Percentiles rank a stretch among this genome's conserved stretches.
phyloP scores from a whole-genome alignment of 2,329 filamentous ascomycete species.

The Septoria petroselini region DNA sequence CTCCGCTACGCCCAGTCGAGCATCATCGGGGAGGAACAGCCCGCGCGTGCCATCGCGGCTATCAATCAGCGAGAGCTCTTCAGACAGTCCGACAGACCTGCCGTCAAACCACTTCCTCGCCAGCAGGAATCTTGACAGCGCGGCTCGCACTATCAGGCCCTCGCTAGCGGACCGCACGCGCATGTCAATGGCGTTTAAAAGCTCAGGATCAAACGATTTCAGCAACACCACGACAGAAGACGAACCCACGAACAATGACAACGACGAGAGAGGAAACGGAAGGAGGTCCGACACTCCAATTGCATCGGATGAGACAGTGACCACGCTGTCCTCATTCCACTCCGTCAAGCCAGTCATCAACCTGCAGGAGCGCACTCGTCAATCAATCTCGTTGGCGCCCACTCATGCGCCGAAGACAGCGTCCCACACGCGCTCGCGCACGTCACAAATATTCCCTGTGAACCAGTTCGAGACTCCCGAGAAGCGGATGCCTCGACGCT shows the following conservation, averaged over 20 bases:
- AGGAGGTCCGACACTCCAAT: conserved; percentile 16
- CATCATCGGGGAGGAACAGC: conserved; percentile 18
- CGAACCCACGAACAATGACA: not conserved
- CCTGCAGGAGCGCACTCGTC: conserved; percentile 73
- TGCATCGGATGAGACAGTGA: conserved; percentile 11
- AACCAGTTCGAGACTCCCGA: conserved; percentile 57
- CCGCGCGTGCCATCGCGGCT: conserved; percentile 11
- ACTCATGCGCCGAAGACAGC: conserved; percentile 27
- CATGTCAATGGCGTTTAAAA: conserved; percentile 44
- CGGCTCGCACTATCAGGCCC: conserved; percentile 31
- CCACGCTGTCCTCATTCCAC: conserved; percentile 34
- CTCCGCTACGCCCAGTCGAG: conserved; percentile 13
- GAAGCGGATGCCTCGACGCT: conserved; percentile 30
- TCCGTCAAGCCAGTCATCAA: conserved; percentile 2
- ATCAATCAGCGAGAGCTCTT: conserved; percentile 21
- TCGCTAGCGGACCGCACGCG: conserved; percentile 49
- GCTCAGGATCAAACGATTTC: conserved; percentile 18
- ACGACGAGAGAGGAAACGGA: not conserved
- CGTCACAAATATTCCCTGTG: conserved; percentile 45
- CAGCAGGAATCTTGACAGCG: conserved; percentile 14
- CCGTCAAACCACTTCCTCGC: conserved; percentile 6
- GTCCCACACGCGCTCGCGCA: conserved; percentile 38
- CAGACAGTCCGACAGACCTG: conserved; percentile 22
- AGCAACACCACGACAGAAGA: not conserved
- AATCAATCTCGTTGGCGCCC: conserved; percentile 70